phyloP scores from a whole-genome alignment of 768 basidiomycete genomes.

The Obba rivulosa region DNA sequence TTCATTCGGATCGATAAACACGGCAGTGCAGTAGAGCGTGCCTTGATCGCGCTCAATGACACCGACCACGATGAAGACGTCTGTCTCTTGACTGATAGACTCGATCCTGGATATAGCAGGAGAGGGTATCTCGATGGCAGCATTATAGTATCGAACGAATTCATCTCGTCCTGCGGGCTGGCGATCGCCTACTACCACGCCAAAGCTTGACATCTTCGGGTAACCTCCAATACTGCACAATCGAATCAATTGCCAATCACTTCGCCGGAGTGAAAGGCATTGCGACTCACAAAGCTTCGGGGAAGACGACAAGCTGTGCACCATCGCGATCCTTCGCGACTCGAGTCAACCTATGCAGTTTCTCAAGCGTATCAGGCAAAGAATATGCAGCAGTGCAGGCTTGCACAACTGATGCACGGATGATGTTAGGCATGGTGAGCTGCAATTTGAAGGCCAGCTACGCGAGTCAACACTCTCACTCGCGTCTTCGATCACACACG shows the following conservation, averaged over 20 bases:
- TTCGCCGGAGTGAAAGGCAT: background rate
- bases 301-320: constrained; percentile 48
- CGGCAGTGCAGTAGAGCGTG: constrained; percentile 55
- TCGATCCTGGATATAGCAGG: constrained; percentile 43
- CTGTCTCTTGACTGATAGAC: constrained; percentile 39
- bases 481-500: background rate
- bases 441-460: background rate
- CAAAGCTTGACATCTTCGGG: constrained; percentile 53
- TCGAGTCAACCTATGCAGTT: constrained; percentile 41
- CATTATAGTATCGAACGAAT: constrained; percentile 46
- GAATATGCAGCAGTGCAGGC: constrained; percentile 43
- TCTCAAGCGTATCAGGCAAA: constrained; percentile 41
- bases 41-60: constrained; percentile 55
- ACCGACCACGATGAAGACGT: constrained; percentile 54
- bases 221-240: constrained; percentile 48
- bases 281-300: constrained; percentile 52
- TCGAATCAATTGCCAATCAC: background rate
- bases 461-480: background rate
- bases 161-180: constrained; percentile 49
- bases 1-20: constrained; percentile 48
- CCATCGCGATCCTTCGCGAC: constrained; percentile 42
- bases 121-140: constrained; percentile 55
- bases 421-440: constrained; percentile 20
- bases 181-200: constrained; percentile 45
- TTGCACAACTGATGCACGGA: constrained; percentile 50